A percentile compares a stretch with the other conserved stretches of the same genome.
Conservation (phyloP, 257 asterid genomes). For the Solanum neorickii region DNA sequence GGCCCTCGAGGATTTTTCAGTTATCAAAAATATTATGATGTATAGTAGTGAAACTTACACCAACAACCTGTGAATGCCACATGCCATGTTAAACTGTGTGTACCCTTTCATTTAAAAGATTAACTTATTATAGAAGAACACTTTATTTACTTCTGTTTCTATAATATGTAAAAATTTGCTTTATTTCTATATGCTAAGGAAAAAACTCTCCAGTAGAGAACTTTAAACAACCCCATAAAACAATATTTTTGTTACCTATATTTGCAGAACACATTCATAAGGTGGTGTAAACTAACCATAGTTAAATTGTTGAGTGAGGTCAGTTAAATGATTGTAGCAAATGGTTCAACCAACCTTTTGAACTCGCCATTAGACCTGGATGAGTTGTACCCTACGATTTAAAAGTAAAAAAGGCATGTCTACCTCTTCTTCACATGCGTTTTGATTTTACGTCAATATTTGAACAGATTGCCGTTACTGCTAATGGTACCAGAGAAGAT, state of each 20-base stretch:
- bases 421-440: neutral
- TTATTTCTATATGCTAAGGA: neutral
- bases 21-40: neutral
- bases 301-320: neutral
- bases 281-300: neutral
- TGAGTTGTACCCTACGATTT: neutral
- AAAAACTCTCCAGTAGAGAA: neutral
- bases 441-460: slow-evolving; percentile 4
- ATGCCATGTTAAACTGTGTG: neutral
- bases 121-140: neutral
- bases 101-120: neutral
- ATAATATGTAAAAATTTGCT: neutral
- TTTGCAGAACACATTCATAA: neutral
- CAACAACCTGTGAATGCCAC: neutral
- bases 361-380: neutral
- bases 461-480: slow-evolving; percentile 39
- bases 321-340: neutral
- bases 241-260: neutral
- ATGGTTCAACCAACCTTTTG: neutral
- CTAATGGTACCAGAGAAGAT: slow-evolving; percentile 56
- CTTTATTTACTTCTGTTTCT: neutral
- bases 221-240: neutral
- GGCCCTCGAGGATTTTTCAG: neutral
- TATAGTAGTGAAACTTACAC: neutral
- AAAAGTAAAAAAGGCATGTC: neutral